These are phyloP conservation scores for Fusarium sp. DNA, from an alignment of 2,329 filamentous ascomycete genomes.

Conservation along the genomic window DNA sequence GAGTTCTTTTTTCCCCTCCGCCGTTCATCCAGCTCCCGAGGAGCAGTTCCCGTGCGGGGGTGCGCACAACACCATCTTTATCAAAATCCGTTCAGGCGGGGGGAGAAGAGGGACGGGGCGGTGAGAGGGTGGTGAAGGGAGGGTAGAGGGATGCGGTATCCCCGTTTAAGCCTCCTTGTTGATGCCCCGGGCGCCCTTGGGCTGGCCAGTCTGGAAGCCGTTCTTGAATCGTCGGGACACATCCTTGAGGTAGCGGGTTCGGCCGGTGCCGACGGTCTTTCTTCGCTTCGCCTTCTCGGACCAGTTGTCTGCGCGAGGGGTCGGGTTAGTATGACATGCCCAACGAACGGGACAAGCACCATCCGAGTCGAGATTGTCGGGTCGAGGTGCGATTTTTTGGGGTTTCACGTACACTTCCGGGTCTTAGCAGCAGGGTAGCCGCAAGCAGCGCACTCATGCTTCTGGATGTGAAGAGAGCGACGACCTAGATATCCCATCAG, in stretches of 20 bases:
- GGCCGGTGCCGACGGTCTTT: conserved; percentile 98
- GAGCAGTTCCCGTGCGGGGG: conserved; percentile 13
- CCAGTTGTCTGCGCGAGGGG: conserved; percentile 87
- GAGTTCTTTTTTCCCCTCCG: conserved; percentile 2
- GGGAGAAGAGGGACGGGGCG: conserved; percentile 20
- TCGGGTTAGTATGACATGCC: conserved; percentile 32
- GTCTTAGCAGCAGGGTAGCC: conserved; percentile 98
- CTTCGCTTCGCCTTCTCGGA: conserved; percentile 99
- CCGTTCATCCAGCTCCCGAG: conserved; percentile 7
- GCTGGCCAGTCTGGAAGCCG: conserved; percentile 92
- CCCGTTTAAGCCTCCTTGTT: conserved; percentile 51
- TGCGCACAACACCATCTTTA: conserved; percentile 8
- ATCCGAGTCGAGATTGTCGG: conserved; percentile 17
- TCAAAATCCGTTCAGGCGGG: conserved; percentile 15
- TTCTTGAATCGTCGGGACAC: conserved; percentile 96
- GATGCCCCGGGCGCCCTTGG: conserved; percentile 81
- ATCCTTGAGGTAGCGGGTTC: conserved; percentile 94
- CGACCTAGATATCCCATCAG: conserved; percentile 70
- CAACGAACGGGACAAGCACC: not conserved
- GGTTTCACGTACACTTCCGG: conserved; percentile 89
- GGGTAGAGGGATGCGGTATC: conserved; percentile 31
- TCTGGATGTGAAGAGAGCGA: conserved; percentile 99
- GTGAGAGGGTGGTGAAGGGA: conserved; percentile 29
- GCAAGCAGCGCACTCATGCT: conserved; percentile 95
- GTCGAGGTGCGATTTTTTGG: conserved; percentile 9